Conservation (phyloP, 129 eudicot genomes). For the Daucus carota region DNA sequence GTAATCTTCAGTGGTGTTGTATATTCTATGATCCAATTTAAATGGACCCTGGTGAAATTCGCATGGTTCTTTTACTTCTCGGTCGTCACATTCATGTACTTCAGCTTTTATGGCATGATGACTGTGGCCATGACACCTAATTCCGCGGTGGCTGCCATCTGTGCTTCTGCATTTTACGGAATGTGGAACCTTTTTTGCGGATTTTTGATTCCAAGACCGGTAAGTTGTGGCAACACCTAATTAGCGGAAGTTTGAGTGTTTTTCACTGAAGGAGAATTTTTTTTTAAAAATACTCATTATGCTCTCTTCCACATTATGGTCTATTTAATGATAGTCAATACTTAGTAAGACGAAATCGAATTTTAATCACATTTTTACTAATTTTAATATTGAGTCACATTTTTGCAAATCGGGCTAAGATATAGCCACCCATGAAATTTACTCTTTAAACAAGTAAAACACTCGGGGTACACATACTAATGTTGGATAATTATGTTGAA, state of each 20-base stretch:
- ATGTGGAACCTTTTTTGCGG: slow-evolving; percentile 70
- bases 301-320: no score
- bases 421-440: no score
- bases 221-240: slow-evolving; percentile 23
- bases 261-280: no score
- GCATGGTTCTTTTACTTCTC: slow-evolving; percentile 60
- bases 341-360: no score
- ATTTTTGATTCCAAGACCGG: slow-evolving; percentile 49
- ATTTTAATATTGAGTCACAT: no score
- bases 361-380: no score
- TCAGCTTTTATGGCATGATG: slow-evolving; percentile 85
- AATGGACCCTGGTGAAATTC: slow-evolving; percentile 64
- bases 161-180: slow-evolving; percentile 35
- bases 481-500: not conserved
- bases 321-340: no score
- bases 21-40: slow-evolving; percentile 63
- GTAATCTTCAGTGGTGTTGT: slow-evolving; percentile 34
- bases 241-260: no score
- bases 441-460: no score
- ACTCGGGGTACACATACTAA: no score
- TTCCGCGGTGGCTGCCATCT: slow-evolving; percentile 39
- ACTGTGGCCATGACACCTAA: slow-evolving; percentile 59
- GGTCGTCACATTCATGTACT: slow-evolving; percentile 46
- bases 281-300: no score
- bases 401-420: no score